These are phyloP conservation scores for Incumbomyces lentus DNA, from an alignment of 2,329 filamentous ascomycete genomes.

Conservation along the genomic window DNA sequence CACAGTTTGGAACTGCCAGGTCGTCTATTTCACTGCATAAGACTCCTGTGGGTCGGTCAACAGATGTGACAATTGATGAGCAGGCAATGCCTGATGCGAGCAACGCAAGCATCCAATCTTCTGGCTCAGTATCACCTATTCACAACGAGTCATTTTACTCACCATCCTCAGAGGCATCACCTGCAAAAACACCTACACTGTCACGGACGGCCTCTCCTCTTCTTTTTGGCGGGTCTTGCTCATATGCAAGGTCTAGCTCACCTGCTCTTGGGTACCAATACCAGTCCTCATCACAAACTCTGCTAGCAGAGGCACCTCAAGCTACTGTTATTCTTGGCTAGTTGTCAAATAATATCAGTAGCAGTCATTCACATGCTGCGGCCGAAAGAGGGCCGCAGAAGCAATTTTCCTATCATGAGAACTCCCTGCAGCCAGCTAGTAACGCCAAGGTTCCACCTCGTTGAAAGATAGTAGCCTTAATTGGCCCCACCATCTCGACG, in stretches of 20 bases:
- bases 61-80: slow-evolving; percentile 31
- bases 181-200: slow-evolving; percentile 25
- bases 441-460: background rate
- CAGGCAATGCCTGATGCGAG: slow-evolving; percentile 16
- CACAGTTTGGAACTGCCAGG: slow-evolving; percentile 42
- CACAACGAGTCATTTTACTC: slow-evolving; percentile 12
- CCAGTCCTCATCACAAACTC: slow-evolving; percentile 30
- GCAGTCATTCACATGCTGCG: background rate
- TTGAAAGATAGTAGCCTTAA: slow-evolving; percentile 2
- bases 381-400: background rate
- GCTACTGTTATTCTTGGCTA: slow-evolving; percentile 7
- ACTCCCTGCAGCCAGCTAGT: background rate
- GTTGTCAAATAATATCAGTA: background rate
- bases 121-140: slow-evolving; percentile 21
- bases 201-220: slow-evolving; percentile 34
- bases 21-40: slow-evolving; percentile 27
- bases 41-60: slow-evolving; percentile 25
- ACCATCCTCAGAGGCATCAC: slow-evolving; percentile 8
- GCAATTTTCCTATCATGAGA: background rate
- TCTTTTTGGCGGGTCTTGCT: slow-evolving; percentile 29
- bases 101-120: slow-evolving; percentile 18
- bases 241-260: slow-evolving; percentile 30
- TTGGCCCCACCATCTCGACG: slow-evolving; percentile 1
- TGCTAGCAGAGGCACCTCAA: slow-evolving; percentile 33
- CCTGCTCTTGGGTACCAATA: slow-evolving; percentile 35